Conservation (phyloP, 129 eudicot species). For the Flaveria ramosissima region DNA sequence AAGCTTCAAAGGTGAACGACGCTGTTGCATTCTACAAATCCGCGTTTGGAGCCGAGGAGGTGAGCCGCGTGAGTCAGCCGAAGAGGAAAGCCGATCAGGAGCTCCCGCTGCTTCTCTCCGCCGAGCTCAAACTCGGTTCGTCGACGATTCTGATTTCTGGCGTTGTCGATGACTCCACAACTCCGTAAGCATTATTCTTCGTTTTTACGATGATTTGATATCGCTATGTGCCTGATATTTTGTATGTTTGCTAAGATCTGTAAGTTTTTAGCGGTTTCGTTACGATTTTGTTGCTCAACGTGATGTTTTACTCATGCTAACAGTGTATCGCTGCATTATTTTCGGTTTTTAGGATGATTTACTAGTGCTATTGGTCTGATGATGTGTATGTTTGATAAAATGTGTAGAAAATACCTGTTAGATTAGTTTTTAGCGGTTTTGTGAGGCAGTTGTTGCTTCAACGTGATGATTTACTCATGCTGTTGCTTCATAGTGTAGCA, state of each 20-base stretch:
- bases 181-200: slow-evolving; percentile 44
- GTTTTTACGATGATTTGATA: neutral
- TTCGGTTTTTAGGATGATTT: neutral
- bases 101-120: slow-evolving; percentile 65
- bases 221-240: neutral
- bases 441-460: neutral
- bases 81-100: slow-evolving; percentile 96
- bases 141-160: slow-evolving; percentile 58
- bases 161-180: slow-evolving; percentile 50
- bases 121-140: slow-evolving; percentile 71
- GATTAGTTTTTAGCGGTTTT: neutral
- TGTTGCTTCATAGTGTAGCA: neutral
- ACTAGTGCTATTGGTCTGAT: neutral
- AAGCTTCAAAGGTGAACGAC: slow-evolving; percentile 62
- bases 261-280: neutral
- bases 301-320: neutral
- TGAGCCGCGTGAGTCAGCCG: slow-evolving; percentile 53
- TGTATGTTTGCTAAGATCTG: slow-evolving; percentile 17
- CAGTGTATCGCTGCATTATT: neutral
- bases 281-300: neutral
- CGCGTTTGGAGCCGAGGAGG: slow-evolving; percentile 88
- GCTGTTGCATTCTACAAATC: slow-evolving; percentile 84
- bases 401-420: neutral
- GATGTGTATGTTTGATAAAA: neutral
- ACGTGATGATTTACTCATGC: neutral